Percentiles rank a stretch among this genome's conserved stretches.
phyloP scores from a whole-genome alignment of 2,329 filamentous ascomycete genomes.

The Fusarium gaditjirri region DNA sequence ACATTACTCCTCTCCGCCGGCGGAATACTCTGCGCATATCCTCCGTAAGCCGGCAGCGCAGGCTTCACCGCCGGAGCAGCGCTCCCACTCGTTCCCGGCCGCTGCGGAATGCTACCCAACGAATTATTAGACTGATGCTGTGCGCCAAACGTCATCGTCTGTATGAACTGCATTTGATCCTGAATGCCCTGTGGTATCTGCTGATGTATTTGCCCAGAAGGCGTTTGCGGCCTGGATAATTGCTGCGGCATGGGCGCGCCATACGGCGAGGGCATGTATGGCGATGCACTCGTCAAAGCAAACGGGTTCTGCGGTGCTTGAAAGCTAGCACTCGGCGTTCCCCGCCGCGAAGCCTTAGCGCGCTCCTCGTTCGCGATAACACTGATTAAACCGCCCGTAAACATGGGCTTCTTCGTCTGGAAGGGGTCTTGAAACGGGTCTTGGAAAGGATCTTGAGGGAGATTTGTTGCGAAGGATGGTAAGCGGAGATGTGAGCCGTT shows the following conservation, averaged over 20 bases:
- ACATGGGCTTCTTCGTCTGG: conserved; percentile 14
- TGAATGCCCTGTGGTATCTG: conserved; percentile 16
- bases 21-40: conserved; percentile 17
- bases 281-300: not conserved
- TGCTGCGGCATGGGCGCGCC: conserved; percentile 11
- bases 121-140: not conserved
- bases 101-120: not conserved
- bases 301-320: conserved; percentile 1
- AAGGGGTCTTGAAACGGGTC: conserved; percentile 6
- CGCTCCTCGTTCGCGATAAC: conserved; percentile 31
- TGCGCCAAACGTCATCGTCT: not conserved
- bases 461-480: conserved; percentile 23
- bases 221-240: not conserved
- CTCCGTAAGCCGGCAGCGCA: conserved; percentile 19
- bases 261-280: conserved; percentile 11
- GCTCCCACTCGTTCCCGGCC: not conserved
- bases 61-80: not conserved
- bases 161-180: conserved; percentile 20
- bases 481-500: conserved; percentile 8
- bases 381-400: conserved; percentile 21
- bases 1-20: conserved; percentile 23
- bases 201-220: conserved; percentile 2
- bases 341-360: conserved; percentile 27
- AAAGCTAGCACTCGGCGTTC: conserved; percentile 6
- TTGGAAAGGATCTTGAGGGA: conserved; percentile 34